Conservation (phyloP, 78 protist genomes). For the Creolimax fragrantissima region DNA sequence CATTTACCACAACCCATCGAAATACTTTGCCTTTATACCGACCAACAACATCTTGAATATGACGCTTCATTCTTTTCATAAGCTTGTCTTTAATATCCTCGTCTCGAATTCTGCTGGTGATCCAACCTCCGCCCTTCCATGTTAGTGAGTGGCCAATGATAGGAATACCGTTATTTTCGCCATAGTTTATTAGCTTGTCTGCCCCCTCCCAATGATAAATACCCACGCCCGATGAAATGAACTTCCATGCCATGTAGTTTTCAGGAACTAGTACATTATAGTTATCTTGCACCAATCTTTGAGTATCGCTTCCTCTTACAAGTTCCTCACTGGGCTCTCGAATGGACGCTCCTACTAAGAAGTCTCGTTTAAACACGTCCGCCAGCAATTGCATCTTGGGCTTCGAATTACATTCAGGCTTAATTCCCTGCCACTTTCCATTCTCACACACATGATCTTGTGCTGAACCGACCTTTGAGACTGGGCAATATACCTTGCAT, state of each 20-base stretch:
- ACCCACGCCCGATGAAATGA: not conserved
- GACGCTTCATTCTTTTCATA: not conserved
- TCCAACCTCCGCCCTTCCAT: not conserved
- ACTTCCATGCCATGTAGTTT: not conserved
- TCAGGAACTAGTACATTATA: not conserved
- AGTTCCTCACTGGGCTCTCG: not conserved
- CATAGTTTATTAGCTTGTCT: not conserved
- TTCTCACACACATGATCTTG: not conserved
- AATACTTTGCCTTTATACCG: not conserved
- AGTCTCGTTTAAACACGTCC: not conserved
- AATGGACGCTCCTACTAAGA: not conserved
- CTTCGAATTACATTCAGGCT: not conserved
- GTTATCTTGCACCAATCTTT: not conserved
- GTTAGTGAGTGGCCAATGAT: not conserved
- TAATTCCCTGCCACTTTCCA: not conserved
- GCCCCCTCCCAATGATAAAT: not conserved
- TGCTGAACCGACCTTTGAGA: not conserved
- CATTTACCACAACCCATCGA: not conserved
- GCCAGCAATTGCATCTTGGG: not conserved
- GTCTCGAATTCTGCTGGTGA: not conserved
- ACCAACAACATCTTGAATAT: not conserved
- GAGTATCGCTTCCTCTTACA: not conserved
- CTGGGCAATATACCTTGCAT: not conserved
- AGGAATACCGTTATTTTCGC: not conserved
- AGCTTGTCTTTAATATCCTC: not conserved